Conservation (phyloP, 2,329 filamentous ascomycete species). For the Hawksworthiomyces lignivorus region DNA sequence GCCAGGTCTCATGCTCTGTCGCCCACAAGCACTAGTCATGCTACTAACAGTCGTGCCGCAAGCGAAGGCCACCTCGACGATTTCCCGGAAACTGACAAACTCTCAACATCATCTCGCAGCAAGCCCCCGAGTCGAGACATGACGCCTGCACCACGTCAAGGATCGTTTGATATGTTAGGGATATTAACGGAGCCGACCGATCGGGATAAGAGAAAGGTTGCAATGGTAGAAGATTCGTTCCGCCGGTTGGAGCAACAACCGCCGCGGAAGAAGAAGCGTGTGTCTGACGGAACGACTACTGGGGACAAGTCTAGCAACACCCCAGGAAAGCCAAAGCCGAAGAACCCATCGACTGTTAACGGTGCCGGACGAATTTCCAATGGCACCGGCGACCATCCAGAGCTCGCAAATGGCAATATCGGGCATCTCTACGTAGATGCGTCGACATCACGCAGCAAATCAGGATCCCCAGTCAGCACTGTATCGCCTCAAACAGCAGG, state of each 20-base stretch:
- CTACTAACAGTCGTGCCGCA: constrained; percentile 54
- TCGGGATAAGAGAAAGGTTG: constrained; percentile 59
- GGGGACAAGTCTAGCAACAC: constrained; percentile 13
- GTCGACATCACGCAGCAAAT: constrained; percentile 46
- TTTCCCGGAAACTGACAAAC: constrained; percentile 42
- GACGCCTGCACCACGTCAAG: constrained; percentile 50
- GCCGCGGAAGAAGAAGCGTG: constrained; percentile 54
- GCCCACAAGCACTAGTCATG: constrained; percentile 54
- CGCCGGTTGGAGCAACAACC: constrained; percentile 54
- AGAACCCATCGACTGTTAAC: constrained; percentile 11
- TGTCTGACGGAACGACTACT: constrained; percentile 42
- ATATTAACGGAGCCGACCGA: constrained; percentile 58
- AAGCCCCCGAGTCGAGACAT: constrained; percentile 61
- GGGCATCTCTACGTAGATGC: constrained; percentile 43
- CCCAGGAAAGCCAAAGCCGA: constrained; percentile 20
- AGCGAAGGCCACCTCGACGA: constrained; percentile 56
- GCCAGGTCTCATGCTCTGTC: constrained; percentile 48
- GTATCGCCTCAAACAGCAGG: constrained; percentile 29
- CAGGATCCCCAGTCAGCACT: constrained; percentile 40
- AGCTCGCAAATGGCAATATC: constrained; percentile 25
- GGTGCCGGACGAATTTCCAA: constrained; percentile 4
- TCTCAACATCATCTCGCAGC: constrained; percentile 47
- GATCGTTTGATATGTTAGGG: constrained; percentile 50
- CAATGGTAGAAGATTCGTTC: constrained; percentile 57
- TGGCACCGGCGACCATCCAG: constrained; percentile 13